Conservation (phyloP, 2,329 filamentous ascomycete genomes). For the Blastomyces percursus region DNA sequence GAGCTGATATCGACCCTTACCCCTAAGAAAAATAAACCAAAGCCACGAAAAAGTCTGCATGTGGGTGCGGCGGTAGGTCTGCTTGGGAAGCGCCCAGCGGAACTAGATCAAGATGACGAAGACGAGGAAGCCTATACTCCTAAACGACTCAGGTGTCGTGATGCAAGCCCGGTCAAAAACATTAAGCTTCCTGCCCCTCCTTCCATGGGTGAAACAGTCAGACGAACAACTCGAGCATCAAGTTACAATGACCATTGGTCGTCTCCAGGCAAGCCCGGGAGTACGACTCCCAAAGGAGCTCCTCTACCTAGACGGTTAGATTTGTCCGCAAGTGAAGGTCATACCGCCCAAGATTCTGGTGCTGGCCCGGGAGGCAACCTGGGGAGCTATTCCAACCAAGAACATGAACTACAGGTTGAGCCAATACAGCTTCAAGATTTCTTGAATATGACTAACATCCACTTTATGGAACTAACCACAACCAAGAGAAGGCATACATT, state of each 20-base stretch:
- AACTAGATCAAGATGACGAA: constrained; percentile 55
- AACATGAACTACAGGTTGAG: constrained; percentile 40
- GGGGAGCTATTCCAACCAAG: constrained; percentile 36
- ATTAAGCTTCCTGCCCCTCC: constrained; percentile 59
- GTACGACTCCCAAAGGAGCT: constrained; percentile 47
- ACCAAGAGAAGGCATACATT: constrained; percentile 84
- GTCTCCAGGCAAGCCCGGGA: constrained; percentile 21
- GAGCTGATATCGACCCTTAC: constrained; percentile 70
- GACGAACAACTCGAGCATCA: constrained; percentile 44
- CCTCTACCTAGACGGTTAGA: constrained; percentile 42
- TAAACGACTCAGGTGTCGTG: constrained; percentile 60
- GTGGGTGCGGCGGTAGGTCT: constrained; percentile 63
- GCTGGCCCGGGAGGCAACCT: constrained; percentile 36
- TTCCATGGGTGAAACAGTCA: constrained; percentile 55
- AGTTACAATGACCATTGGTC: constrained; percentile 29
- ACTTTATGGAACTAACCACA: constrained; percentile 97
- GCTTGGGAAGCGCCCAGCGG: constrained; percentile 60
- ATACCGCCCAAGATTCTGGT: constrained; percentile 19
- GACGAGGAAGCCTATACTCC: constrained; percentile 43
- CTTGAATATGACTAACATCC: constrained; percentile 86
- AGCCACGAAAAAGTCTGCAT: constrained; percentile 63
- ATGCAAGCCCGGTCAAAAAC: constrained; percentile 67
- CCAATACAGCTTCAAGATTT: constrained; percentile 82
- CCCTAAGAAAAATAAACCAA: constrained; percentile 58
- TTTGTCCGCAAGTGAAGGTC: neutral